Percentiles rank a stretch among this genome's conserved stretches.
Evolutionary conservation across 352 stramenopile genomes (phyloP).

Genomic region (Blastocystis hominis): DNA sequence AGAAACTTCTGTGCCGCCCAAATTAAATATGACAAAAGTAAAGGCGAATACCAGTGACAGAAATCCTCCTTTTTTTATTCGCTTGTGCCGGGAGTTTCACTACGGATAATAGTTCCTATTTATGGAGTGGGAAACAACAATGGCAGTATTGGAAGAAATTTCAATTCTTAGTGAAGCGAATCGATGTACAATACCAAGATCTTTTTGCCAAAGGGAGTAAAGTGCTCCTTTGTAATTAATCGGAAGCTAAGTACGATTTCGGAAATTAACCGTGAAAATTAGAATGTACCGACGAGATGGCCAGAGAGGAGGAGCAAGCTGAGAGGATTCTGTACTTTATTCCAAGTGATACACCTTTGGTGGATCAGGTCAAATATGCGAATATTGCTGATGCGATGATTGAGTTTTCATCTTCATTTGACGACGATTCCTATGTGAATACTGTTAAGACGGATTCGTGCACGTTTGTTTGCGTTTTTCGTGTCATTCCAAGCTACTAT

Average conservation of each 20-base stretch:
- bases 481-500: not conserved
- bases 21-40: not conserved
- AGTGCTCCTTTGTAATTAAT: conserved; percentile 39
- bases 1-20: not conserved
- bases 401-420: conserved; percentile 38
- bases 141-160: too few species aligned
- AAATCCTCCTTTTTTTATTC: not conserved
- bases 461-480: not conserved
- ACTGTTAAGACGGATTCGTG: not conserved
- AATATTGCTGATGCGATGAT: conserved; percentile 47
- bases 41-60: not conserved
- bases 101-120: too few species aligned
- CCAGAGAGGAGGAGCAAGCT: not conserved
- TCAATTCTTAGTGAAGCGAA: too few species aligned
- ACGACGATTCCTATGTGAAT: not conserved
- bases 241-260: not conserved
- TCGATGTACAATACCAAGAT: not conserved
- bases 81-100: too few species aligned
- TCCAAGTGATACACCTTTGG: not conserved
- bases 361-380: not conserved
- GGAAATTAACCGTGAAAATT: not conserved
- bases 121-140: too few species aligned
- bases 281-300: not conserved
- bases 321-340: conserved; percentile 52
- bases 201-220: conserved; percentile 19